Evolutionary conservation across 2,329 filamentous ascomycete genomes (phyloP).

Genomic region (Fusarium sp.): DNA sequence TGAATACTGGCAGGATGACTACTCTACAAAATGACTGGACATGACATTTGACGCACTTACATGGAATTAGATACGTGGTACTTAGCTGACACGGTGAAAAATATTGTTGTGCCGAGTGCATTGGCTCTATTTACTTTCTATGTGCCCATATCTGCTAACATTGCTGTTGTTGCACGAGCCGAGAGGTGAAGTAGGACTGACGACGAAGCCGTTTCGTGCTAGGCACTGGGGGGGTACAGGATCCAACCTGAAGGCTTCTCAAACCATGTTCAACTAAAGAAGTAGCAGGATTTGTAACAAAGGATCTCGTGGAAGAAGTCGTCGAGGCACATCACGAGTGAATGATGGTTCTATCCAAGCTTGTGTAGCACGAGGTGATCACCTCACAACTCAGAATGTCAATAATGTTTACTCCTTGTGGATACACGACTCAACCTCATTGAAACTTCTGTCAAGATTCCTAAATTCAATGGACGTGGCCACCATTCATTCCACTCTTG

Average conservation of each 20-base stretch:
- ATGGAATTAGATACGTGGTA: neutral
- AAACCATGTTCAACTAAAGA: no score
- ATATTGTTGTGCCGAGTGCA: neutral
- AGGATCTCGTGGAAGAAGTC: neutral
- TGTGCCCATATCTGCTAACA: neutral
- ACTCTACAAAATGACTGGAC: constrained; percentile 4
- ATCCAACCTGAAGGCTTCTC: no score
- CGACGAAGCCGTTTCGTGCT: no score
- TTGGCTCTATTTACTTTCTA: neutral
- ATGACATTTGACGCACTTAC: neutral
- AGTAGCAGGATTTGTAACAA: neutral
- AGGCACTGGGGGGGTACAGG: no score
- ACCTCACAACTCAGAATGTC: neutral
- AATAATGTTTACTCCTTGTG: no score
- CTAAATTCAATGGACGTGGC: no score
- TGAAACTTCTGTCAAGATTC: neutral
- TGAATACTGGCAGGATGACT: neutral
- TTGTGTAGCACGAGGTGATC: neutral
- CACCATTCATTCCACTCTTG: no score
- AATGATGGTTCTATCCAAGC: neutral
- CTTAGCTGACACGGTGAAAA: neutral
- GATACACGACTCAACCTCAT: no score
- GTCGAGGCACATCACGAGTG: neutral
- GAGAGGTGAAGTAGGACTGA: no score
- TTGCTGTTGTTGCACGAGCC: neutral